Evolutionary conservation across 768 basidiomycete genomes (phyloP).

Genomic region (Boletellus sp.): DNA sequence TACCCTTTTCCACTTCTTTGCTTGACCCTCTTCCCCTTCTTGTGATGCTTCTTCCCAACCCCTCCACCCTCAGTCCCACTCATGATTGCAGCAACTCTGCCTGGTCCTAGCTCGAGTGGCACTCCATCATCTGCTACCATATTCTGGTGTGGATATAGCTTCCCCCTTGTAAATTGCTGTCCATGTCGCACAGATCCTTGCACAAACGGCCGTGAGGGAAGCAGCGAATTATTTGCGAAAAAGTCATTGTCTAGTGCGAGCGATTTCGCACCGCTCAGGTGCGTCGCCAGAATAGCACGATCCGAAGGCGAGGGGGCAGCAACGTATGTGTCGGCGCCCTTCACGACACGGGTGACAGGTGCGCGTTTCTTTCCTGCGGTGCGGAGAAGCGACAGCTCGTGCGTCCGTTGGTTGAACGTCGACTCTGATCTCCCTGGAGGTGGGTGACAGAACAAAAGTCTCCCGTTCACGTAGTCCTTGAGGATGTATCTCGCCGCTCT

Average conservation of each 20-base stretch:
- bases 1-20: slow-evolving; percentile 93
- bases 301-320: slow-evolving; percentile 15
- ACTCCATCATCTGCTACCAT: slow-evolving; percentile 75
- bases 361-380: slow-evolving; percentile 82
- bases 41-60: slow-evolving; percentile 78
- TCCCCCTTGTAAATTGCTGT: slow-evolving; percentile 59
- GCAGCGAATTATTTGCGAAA: slow-evolving; percentile 55
- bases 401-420: slow-evolving; percentile 72
- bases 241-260: slow-evolving; percentile 76
- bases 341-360: slow-evolving; percentile 80
- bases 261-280: slow-evolving; percentile 48
- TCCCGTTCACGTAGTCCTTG: slow-evolving; percentile 97
- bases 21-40: slow-evolving; percentile 76
- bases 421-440: slow-evolving; percentile 68
- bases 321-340: slow-evolving; percentile 82
- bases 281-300: slow-evolving; percentile 27
- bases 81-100: slow-evolving; percentile 40
- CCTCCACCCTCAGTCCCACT: slow-evolving; percentile 33
- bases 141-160: slow-evolving; percentile 81
- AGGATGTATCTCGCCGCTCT: slow-evolving; percentile 87
- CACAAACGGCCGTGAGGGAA: slow-evolving; percentile 61
- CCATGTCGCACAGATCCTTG: slow-evolving; percentile 57
- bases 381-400: slow-evolving; percentile 55
- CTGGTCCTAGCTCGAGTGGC: slow-evolving; percentile 39
- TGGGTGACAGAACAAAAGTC: slow-evolving; percentile 85